A percentile compares a stretch with the other conserved stretches of the same genome.
Evolutionary conservation across 352 stramenopile genomes (phyloP).

Genomic region (Elongisporangium prolatum): DNA sequence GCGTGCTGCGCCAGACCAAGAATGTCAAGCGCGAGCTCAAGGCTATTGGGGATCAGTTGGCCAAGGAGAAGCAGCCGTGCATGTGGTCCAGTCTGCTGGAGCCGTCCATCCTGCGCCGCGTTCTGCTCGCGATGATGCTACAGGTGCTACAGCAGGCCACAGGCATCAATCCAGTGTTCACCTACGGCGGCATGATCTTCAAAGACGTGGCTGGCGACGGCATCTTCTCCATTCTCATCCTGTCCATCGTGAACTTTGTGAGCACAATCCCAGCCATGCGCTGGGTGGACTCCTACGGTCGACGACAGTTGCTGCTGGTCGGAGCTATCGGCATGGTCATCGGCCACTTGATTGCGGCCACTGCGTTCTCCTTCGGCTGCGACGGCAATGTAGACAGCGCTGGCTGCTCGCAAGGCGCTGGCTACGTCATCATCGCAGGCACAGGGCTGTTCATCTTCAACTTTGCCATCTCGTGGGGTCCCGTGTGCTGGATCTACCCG

Average conservation of each 20-base stretch:
- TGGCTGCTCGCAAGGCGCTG: conserved; percentile 17
- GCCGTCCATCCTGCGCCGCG: conserved; percentile 16
- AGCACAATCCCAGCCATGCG: conserved; percentile 25
- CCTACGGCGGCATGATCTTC: conserved; percentile 35
- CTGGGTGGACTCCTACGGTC: conserved; percentile 27
- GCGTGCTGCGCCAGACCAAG: conserved; percentile 15
- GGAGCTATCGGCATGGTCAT: conserved; percentile 22
- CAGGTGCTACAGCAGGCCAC: conserved; percentile 26
- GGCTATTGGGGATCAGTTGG: conserved; percentile 29
- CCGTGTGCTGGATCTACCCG: conserved; percentile 38
- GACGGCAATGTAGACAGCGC: conserved; percentile 15
- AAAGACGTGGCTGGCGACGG: conserved; percentile 27
- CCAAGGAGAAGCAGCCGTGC: conserved; percentile 9
- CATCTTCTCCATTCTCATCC: conserved; percentile 19
- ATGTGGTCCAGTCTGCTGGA: conserved; percentile 19
- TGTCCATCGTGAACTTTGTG: conserved; percentile 24
- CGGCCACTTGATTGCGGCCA: conserved; percentile 20
- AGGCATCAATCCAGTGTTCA: conserved; percentile 24
- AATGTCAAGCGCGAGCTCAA: conserved; percentile 21
- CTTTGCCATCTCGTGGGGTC: conserved; percentile 32
- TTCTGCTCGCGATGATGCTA: conserved; percentile 24
- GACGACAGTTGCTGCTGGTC: conserved; percentile 21
- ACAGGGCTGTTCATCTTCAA: conserved; percentile 30
- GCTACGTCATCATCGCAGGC: conserved; percentile 27
- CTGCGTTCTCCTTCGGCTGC: conserved; percentile 21